phyloP scores from a whole-genome alignment of 495 filamentous ascomycete species.

The Aspergillus wentii region DNA sequence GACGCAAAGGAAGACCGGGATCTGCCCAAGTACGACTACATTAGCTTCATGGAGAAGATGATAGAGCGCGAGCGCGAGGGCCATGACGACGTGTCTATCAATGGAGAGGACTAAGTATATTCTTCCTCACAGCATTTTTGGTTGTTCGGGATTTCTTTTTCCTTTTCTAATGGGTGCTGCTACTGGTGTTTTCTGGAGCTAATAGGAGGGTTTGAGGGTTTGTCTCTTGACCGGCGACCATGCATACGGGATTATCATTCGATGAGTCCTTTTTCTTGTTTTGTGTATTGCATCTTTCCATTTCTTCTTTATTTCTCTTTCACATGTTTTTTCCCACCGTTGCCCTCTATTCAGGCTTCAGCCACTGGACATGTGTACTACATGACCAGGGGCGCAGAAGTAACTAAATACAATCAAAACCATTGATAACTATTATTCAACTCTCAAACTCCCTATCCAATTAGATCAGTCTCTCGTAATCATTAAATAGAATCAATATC shows the following conservation, averaged over 20 bases:
- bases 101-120: conserved; percentile 24
- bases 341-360: background rate
- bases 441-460: background rate
- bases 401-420: background rate
- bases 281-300: conserved; percentile 15
- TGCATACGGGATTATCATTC: conserved; percentile 26
- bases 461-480: conserved; percentile 1
- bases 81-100: conserved; percentile 9
- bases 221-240: conserved; percentile 13
- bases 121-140: conserved; percentile 8
- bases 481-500: background rate
- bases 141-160: conserved; percentile 7
- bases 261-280: conserved; percentile 17
- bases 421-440: background rate
- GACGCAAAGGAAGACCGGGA: conserved; percentile 75
- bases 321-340: conserved; percentile 5
- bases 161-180: conserved; percentile 12
- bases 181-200: conserved; percentile 23
- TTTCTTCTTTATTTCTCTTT: conserved; percentile 17
- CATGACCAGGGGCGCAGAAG: background rate
- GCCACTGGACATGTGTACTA: background rate
- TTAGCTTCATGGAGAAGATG: conserved; percentile 86
- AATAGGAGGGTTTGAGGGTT: conserved; percentile 15
- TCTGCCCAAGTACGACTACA: conserved; percentile 80
- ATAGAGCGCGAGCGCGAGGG: conserved; percentile 28